phyloP scores from a whole-genome alignment of 2,329 filamentous ascomycete species.

The Fusarium sp. region DNA sequence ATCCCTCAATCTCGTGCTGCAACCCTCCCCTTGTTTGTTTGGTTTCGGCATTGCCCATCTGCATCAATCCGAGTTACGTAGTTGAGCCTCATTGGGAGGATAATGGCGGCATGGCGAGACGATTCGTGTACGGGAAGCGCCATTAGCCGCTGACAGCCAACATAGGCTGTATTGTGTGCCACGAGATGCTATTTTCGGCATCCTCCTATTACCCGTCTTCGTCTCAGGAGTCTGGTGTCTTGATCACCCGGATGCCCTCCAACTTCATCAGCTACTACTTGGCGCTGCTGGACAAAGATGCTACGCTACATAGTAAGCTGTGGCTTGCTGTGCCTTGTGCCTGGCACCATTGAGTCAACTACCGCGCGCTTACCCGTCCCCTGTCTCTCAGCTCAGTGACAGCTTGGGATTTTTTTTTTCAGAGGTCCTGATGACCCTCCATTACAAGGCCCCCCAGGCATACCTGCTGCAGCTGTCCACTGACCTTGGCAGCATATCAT shows the following conservation, averaged over 20 bases:
- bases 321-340: neutral
- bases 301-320: neutral
- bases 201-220: neutral
- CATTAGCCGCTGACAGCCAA: constrained; percentile 25
- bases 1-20: constrained; percentile 14
- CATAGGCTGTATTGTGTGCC: constrained; percentile 4
- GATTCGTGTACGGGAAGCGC: constrained; percentile 12
- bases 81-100: constrained; percentile 27
- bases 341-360: constrained; percentile 20
- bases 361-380: constrained; percentile 32
- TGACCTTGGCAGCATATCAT: constrained; percentile 28
- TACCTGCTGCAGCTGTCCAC: neutral
- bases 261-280: neutral
- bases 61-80: constrained; percentile 15
- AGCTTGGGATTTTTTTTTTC: neutral
- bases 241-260: neutral
- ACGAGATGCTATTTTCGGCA: neutral
- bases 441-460: neutral
- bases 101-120: neutral
- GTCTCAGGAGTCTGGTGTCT: neutral
- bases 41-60: constrained; percentile 14
- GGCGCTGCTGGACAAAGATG: neutral
- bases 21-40: constrained; percentile 15
- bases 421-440: constrained; percentile 2
- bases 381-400: neutral